Evolutionary conservation across 2,329 filamentous ascomycete genomes (phyloP).

Genomic region (Cytospora paraplurivora): DNA sequence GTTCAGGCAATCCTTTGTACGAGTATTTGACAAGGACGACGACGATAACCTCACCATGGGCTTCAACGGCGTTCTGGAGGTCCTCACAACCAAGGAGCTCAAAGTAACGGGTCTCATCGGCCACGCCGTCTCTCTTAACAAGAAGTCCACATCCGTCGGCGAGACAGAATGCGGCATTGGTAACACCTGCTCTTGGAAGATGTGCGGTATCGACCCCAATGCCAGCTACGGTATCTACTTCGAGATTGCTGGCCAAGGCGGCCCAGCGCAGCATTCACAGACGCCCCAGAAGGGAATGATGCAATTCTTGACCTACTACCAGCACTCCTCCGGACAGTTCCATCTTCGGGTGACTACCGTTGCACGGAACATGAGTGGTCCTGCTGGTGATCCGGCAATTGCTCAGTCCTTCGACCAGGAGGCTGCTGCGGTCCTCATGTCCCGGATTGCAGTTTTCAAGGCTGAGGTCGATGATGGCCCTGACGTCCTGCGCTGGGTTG

Average conservation of each 20-base stretch:
- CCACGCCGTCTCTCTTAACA: slow-evolving; percentile 94
- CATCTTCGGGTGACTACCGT: slow-evolving; percentile 95
- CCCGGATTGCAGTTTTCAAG: slow-evolving; percentile 98
- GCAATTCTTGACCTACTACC: slow-evolving; percentile 98
- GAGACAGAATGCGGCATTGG: slow-evolving; percentile 98
- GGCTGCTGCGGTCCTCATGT: slow-evolving; percentile 96
- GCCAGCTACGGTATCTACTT: slow-evolving; percentile 97
- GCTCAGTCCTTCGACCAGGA: slow-evolving; percentile 98
- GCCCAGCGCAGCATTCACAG: slow-evolving; percentile 81
- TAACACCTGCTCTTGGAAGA: slow-evolving; percentile 99
- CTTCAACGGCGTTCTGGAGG: slow-evolving; percentile 95
- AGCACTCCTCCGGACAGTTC: slow-evolving; percentile 94
- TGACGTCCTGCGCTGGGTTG: slow-evolving; percentile 97
- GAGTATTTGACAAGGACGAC: slow-evolving; percentile 94
- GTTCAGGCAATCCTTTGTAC: slow-evolving; percentile 98
- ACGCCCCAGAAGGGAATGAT: slow-evolving; percentile 91
- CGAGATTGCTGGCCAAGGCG: slow-evolving; percentile 92
- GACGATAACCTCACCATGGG: slow-evolving; percentile 96
- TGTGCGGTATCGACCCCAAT: slow-evolving; percentile 95
- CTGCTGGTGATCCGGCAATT: slow-evolving; percentile 90
- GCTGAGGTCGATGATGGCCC: slow-evolving; percentile 97
- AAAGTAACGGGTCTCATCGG: slow-evolving; percentile 98
- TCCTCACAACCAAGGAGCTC: slow-evolving; percentile 94
- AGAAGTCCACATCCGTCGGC: slow-evolving; percentile 94
- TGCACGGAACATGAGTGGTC: slow-evolving; percentile 86